Conservation (phyloP, 1,284 basidiomycete genomes). For the Athelia sp. region DNA sequence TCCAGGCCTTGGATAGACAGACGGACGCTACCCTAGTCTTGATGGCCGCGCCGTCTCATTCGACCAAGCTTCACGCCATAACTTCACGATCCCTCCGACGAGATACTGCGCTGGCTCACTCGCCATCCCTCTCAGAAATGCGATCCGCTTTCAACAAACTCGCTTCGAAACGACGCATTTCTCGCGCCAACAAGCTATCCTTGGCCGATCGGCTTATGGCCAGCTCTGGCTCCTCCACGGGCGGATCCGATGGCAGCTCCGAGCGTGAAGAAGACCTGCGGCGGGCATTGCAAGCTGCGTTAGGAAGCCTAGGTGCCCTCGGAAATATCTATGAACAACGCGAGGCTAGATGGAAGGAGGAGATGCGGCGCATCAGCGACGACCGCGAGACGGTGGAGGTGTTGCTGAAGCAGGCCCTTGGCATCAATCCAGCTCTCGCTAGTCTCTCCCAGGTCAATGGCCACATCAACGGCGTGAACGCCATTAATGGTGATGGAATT, state of each 20-base stretch:
- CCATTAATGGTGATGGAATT: neutral
- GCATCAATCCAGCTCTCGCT: slow-evolving; percentile 16
- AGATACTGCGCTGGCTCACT: slow-evolving; percentile 38
- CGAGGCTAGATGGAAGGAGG: slow-evolving; percentile 63
- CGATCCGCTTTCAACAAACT: slow-evolving; percentile 54
- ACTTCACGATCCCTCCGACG: slow-evolving; percentile 66
- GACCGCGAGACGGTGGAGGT: slow-evolving; percentile 65
- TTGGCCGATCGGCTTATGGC: slow-evolving; percentile 52
- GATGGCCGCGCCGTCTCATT: slow-evolving; percentile 68
- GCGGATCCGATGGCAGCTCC: slow-evolving; percentile 48
- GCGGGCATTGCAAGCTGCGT: slow-evolving; percentile 56
- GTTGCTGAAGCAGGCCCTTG: slow-evolving; percentile 59
- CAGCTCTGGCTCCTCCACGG: slow-evolving; percentile 35
- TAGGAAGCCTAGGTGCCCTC: slow-evolving; percentile 58
- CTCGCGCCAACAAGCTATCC: slow-evolving; percentile 45
- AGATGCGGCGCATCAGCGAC: slow-evolving; percentile 57
- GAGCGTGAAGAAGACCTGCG: slow-evolving; percentile 60
- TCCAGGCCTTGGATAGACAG: slow-evolving; percentile 72
- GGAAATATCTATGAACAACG: slow-evolving; percentile 61
- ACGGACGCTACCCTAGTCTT: slow-evolving; percentile 73
- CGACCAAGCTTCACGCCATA: slow-evolving; percentile 54
- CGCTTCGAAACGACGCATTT: slow-evolving; percentile 48
- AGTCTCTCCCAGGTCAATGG: neutral
- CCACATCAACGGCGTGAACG: neutral
- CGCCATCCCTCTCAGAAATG: slow-evolving; percentile 44